phyloP scores from a whole-genome alignment of 2,329 filamentous ascomycete species.

The Penicillium sp. region DNA sequence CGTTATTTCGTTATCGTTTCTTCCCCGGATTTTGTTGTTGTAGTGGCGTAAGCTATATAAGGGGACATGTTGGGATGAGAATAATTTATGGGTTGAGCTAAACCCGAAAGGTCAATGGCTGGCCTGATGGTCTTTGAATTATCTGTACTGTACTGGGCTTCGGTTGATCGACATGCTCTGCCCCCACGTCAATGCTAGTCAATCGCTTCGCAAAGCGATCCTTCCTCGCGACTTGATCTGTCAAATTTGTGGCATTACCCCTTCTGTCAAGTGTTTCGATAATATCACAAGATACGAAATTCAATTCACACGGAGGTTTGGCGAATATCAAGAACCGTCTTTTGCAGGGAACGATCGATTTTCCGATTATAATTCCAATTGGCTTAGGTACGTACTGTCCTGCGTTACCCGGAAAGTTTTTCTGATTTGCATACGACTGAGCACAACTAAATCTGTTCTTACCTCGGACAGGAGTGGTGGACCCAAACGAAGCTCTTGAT shows the following conservation, averaged over 20 bases:
- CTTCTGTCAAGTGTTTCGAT: not conserved
- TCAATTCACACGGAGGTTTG: not conserved
- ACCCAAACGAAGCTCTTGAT: not conserved
- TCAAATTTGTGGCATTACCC: not conserved
- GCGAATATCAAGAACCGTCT: not conserved
- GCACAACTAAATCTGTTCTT: not conserved
- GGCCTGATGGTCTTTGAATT: not conserved
- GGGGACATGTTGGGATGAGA: too few relatives aligned
- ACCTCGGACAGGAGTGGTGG: not conserved
- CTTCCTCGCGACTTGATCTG: not conserved
- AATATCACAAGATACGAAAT: not conserved
- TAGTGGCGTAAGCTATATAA: not conserved
- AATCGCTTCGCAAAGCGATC: not conserved
- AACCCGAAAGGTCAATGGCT: not conserved
- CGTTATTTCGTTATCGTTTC: constrained; percentile 7
- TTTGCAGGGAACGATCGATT: too few relatives aligned
- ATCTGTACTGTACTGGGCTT: not conserved
- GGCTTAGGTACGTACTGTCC: too few relatives aligned
- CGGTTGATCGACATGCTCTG: not conserved
- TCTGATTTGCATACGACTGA: too few relatives aligned
- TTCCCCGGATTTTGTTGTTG: not conserved
- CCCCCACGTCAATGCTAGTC: too few relatives aligned
- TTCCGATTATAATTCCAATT: too few relatives aligned
- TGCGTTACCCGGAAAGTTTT: too few relatives aligned
- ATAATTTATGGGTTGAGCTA: not conserved